These are phyloP conservation scores for Carex scoparia DNA, from an alignment of 176 grass and related monocot genomes.

Conservation along the genomic window DNA sequence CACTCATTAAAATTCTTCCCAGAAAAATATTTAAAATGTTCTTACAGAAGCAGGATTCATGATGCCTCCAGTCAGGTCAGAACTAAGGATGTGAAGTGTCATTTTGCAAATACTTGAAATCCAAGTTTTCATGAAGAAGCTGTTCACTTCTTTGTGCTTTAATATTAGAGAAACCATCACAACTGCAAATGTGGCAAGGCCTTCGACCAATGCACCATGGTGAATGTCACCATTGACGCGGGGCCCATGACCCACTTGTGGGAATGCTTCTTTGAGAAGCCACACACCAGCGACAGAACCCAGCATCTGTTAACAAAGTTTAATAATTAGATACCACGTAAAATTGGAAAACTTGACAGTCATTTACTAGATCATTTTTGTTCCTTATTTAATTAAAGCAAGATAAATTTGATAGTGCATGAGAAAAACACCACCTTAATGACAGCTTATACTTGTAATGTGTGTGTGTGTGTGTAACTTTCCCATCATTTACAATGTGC, in stretches of 20 bases:
- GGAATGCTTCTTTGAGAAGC: constrained; percentile 53
- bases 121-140: constrained; percentile 97
- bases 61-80: constrained; percentile 87
- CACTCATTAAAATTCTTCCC: not conserved
- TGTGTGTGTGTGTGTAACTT: not conserved
- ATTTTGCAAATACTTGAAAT: constrained; percentile 80
- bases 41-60: constrained; percentile 99
- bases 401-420: not conserved
- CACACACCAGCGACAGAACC: constrained; percentile 57
- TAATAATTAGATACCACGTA: not conserved
- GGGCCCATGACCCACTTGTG: constrained; percentile 71
- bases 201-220: constrained; percentile 76
- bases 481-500: not conserved
- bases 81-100: constrained; percentile 88
- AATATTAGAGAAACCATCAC: constrained; percentile 70
- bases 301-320: constrained; percentile 45
- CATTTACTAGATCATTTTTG: not conserved
- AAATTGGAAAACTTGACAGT: not conserved
- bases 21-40: constrained; percentile 10
- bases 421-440: not conserved
- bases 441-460: not conserved
- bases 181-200: constrained; percentile 73
- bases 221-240: constrained; percentile 55
- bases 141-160: constrained; percentile 70
- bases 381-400: not conserved